These are phyloP conservation scores for Gyromitra esculenta DNA, from an alignment of 2,329 filamentous ascomycete species.

Conservation along the genomic window DNA sequence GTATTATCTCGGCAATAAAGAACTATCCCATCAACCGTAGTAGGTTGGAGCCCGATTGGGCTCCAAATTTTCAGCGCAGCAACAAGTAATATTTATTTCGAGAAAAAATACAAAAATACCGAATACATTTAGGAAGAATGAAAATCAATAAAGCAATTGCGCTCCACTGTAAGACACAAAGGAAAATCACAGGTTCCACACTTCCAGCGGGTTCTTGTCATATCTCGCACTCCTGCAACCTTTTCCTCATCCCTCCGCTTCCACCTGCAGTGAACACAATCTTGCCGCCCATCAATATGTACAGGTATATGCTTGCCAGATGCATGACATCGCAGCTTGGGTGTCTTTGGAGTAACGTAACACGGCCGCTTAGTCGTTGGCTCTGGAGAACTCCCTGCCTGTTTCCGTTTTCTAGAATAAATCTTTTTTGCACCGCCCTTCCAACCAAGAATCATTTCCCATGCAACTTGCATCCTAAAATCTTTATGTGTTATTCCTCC, in stretches of 20 bases:
- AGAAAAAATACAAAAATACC: conserved; percentile 13
- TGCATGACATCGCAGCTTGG: not conserved
- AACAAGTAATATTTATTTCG: conserved; percentile 6
- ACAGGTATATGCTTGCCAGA: not conserved
- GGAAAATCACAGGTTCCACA: conserved; percentile 12
- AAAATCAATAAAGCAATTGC: conserved; percentile 29
- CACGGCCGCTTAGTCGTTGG: conserved; percentile 6
- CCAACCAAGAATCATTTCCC: not conserved
- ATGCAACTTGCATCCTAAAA: not conserved
- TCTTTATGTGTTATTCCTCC: not conserved
- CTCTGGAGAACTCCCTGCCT: not conserved
- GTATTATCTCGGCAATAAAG: no score
- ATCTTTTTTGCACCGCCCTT: not conserved
- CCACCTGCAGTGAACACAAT: conserved; percentile 9
- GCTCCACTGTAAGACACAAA: conserved; percentile 10
- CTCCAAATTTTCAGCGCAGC: conserved; percentile 3
- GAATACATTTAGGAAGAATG: conserved; percentile 9
- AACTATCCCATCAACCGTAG: conserved; percentile 18
- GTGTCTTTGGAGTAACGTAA: not conserved
- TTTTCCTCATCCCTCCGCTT: not conserved
- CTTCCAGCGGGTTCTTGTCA: conserved; percentile 22
- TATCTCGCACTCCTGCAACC: not conserved
- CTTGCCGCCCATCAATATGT: conserved; percentile 1
- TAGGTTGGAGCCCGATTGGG: not conserved
- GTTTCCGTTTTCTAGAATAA: not conserved